Percentiles rank a stretch among this genome's conserved stretches.
These are phyloP conservation scores for Penicillium longicatenatum DNA, from an alignment of 495 filamentous ascomycete genomes.

Conservation along the genomic window DNA sequence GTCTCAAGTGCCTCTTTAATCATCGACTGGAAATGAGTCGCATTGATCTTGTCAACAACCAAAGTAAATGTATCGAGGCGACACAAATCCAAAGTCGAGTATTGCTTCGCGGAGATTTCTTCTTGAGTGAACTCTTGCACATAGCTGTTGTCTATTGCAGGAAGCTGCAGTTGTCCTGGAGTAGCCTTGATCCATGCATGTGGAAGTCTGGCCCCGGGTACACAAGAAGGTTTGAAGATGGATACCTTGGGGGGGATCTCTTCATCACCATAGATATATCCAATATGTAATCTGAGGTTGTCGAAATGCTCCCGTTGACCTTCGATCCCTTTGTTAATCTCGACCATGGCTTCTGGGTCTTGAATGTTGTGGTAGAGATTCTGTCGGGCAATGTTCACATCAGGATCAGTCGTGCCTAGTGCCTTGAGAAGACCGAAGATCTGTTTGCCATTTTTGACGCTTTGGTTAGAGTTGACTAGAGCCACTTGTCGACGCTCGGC, in stretches of 20 bases:
- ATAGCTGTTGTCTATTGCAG: conserved; percentile 33
- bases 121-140: conserved; percentile 23
- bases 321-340: conserved; percentile 33
- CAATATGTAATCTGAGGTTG: conserved; percentile 39
- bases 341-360: conserved; percentile 19
- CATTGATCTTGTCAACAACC: conserved; percentile 18
- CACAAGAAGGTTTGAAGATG: conserved; percentile 22
- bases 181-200: conserved; percentile 31
- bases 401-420: conserved; percentile 29
- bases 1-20: background rate
- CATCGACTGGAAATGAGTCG: conserved; percentile 16
- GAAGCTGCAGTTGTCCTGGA: conserved; percentile 5
- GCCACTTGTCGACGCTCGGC: conserved; percentile 35
- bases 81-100: conserved; percentile 37
- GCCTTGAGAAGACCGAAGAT: conserved; percentile 37
- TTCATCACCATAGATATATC: conserved; percentile 36
- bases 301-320: conserved; percentile 41
- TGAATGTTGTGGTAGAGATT: conserved; percentile 33
- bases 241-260: conserved; percentile 30
- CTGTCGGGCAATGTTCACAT: conserved; percentile 22
- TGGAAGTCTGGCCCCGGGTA: conserved; percentile 32
- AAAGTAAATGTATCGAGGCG: conserved; percentile 29
- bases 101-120: conserved; percentile 23
- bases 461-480: conserved; percentile 35
- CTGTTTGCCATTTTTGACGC: conserved; percentile 38